Conservation (phyloP, 2,329 filamentous ascomycete species). For the Rhynchosporium secalis region DNA sequence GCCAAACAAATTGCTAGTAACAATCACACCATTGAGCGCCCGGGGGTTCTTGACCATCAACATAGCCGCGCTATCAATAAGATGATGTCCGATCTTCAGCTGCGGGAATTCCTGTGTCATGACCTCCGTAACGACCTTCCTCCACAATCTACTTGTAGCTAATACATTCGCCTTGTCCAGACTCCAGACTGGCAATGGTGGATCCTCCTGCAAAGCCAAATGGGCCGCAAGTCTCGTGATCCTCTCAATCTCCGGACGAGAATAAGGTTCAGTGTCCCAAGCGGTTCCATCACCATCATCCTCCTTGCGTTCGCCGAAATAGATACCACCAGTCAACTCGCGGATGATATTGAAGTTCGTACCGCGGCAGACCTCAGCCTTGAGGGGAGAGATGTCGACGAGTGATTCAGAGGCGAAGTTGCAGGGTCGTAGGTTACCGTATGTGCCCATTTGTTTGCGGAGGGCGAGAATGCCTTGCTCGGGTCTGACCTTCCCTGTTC, state of each 20-base stretch:
- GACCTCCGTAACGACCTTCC: constrained; percentile 80
- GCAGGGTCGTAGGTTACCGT: constrained; percentile 93
- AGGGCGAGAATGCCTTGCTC: constrained; percentile 90
- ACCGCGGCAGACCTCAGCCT: constrained; percentile 79
- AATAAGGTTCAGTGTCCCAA: constrained; percentile 85
- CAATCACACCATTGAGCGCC: constrained; percentile 83
- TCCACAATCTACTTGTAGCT: constrained; percentile 85
- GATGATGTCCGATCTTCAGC: constrained; percentile 79
- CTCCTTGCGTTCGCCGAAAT: constrained; percentile 89
- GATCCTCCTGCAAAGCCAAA: constrained; percentile 74
- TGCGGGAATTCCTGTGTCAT: constrained; percentile 89
- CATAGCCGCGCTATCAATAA: constrained; percentile 97
- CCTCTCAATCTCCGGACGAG: constrained; percentile 80
- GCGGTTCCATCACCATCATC: constrained; percentile 73
- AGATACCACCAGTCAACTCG: constrained; percentile 89
- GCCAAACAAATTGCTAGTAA: constrained; percentile 92
- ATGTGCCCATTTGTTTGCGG: constrained; percentile 90
- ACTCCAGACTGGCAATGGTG: constrained; percentile 77
- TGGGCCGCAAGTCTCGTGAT: constrained; percentile 79
- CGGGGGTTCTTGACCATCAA: constrained; percentile 93
- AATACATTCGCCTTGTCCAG: constrained; percentile 97
- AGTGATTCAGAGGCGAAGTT: constrained; percentile 89
- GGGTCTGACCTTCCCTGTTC: constrained; percentile 81
- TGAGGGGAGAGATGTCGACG: constrained; percentile 82
- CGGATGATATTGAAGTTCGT: constrained; percentile 92